Conservation (phyloP, 2,329 filamentous ascomycete species). For the Daldinia eschscholtzii region DNA sequence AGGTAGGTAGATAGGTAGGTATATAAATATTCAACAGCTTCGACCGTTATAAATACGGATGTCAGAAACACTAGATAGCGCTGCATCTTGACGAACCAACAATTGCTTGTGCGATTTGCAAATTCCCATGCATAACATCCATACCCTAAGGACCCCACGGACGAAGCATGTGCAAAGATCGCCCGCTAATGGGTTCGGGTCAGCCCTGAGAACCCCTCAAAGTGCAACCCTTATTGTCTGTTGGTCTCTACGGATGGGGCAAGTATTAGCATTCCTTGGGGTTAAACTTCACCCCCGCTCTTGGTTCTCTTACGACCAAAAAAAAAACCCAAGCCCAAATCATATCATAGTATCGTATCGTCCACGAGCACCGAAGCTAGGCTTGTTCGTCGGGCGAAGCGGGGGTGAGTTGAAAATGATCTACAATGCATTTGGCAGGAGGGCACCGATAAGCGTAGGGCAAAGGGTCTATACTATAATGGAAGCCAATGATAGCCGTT, state of each 20-base stretch:
- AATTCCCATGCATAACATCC: slow-evolving; percentile 5
- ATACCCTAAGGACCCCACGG: slow-evolving; percentile 5
- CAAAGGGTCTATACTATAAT: neutral
- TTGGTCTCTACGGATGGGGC: slow-evolving; percentile 8
- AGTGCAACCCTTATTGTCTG: slow-evolving; percentile 33
- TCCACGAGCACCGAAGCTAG: neutral
- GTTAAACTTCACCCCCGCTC: slow-evolving; percentile 32
- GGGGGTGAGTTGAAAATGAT: slow-evolving; percentile 11
- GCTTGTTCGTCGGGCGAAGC: slow-evolving; percentile 9
- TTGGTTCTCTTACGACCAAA: slow-evolving; percentile 14
- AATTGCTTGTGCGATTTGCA: neutral
- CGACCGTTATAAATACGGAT: slow-evolving; percentile 1
- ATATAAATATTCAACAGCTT: neutral
- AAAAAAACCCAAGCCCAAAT: neutral
- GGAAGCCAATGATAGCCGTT: slow-evolving; percentile 24
- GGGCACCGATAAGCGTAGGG: slow-evolving; percentile 35
- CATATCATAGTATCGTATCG: neutral
- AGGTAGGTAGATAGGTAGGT: neutral
- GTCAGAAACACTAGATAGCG: neutral
- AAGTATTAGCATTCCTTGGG: slow-evolving; percentile 25
- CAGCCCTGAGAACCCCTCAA: slow-evolving; percentile 40
- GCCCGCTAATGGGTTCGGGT: slow-evolving; percentile 36
- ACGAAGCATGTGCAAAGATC: slow-evolving; percentile 43
- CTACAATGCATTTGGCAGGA: slow-evolving; percentile 33
- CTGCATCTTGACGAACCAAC: neutral